Conservation (phyloP, 768 basidiomycete species). For the Pleurotus salmoneostramineus region DNA sequence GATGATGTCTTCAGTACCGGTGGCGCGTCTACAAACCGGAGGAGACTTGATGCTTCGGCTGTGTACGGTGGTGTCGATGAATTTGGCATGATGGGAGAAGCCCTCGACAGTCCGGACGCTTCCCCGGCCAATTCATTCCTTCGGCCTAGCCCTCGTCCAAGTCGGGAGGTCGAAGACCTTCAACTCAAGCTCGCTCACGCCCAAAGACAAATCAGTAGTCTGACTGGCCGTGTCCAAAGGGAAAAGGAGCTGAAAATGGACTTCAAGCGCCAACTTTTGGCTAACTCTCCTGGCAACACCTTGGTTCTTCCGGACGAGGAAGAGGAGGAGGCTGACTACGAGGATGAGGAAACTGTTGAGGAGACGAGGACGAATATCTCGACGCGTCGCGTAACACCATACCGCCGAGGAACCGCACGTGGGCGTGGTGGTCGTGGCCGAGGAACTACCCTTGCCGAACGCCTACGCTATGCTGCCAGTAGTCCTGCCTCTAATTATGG, state of each 20-base stretch:
- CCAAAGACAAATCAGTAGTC: conserved; percentile 79
- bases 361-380: conserved; percentile 27
- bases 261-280: conserved; percentile 46
- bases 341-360: conserved; percentile 42
- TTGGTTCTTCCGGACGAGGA: conserved; percentile 38
- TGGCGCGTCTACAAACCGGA: conserved; percentile 60
- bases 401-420: conserved; percentile 50
- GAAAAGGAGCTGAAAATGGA: conserved; percentile 83
- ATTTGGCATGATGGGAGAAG: conserved; percentile 34
- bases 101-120: conserved; percentile 55
- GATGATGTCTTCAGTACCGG: conserved; percentile 65
- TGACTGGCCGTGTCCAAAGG: conserved; percentile 73
- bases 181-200: conserved; percentile 83
- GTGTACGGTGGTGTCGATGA: conserved; percentile 36
- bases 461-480: conserved; percentile 54
- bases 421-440: conserved; percentile 50
- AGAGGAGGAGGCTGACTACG: conserved; percentile 45
- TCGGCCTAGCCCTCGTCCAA: conserved; percentile 63
- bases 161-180: conserved; percentile 76
- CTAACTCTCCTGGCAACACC: conserved; percentile 33
- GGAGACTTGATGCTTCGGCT: conserved; percentile 41
- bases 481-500: conserved; percentile 47
- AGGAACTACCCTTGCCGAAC: conserved; percentile 54
- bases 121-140: conserved; percentile 58
- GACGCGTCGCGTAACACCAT: conserved; percentile 45